A percentile compares a stretch with the other conserved stretches of the same genome.
phyloP scores from a whole-genome alignment of 768 basidiomycete genomes.

The Leccinum obscurum region DNA sequence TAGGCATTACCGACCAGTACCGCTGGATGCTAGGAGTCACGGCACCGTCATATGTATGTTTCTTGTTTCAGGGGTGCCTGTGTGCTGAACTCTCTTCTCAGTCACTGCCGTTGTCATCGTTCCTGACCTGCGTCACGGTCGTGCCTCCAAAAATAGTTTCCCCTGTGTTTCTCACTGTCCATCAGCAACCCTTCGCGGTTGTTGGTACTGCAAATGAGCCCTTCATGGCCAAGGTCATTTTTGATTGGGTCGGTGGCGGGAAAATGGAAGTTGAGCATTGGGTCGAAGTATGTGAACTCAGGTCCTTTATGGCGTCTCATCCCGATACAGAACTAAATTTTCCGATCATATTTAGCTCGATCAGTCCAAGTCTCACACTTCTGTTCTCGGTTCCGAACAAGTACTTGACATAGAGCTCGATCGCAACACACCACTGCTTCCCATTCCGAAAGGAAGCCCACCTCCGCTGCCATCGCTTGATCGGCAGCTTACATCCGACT shows the following conservation, averaged over 20 bases:
- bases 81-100: constrained; percentile 4
- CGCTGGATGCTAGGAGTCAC: constrained; percentile 47
- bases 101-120: constrained; percentile 32
- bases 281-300: constrained; percentile 43
- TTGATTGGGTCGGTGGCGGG: constrained; percentile 42
- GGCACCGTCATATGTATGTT: constrained; percentile 49
- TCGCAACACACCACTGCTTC: constrained; percentile 41
- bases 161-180: constrained; percentile 32
- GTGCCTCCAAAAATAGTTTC: constrained; percentile 38
- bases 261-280: constrained; percentile 53
- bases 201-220: constrained; percentile 44
- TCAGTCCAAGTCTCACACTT: constrained; percentile 34
- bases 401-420: constrained; percentile 51
- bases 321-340: neutral
- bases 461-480: constrained; percentile 31
- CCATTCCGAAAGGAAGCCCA: constrained; percentile 23
- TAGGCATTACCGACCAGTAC: constrained; percentile 37
- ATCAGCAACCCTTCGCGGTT: constrained; percentile 41
- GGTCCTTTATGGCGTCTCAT: neutral
- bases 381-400: constrained; percentile 50
- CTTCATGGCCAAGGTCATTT: constrained; percentile 43
- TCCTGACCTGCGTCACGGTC: constrained; percentile 39
- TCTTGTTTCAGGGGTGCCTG: neutral
- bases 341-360: constrained; percentile 40
- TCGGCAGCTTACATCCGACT: constrained; percentile 12